phyloP scores from a whole-genome alignment of 108 stramenopile genomes.

The Fragilariopsis cylindrus region DNA sequence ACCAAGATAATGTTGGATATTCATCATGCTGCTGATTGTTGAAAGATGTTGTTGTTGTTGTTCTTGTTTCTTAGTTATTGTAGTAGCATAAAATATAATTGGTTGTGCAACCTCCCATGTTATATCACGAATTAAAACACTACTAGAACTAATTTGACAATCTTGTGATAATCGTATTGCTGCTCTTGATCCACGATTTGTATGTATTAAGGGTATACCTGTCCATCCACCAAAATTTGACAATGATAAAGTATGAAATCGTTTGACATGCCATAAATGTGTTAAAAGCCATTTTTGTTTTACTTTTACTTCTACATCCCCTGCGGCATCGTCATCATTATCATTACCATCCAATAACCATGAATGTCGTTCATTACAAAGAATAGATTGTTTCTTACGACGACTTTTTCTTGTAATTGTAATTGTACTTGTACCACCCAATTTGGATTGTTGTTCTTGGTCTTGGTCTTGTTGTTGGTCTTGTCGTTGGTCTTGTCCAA shows the following conservation, averaged over 20 bases:
- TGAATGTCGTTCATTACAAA: slow-evolving; percentile 22
- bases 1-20: too few species aligned
- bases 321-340: background rate
- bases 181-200: slow-evolving; percentile 74
- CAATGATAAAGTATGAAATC: slow-evolving; percentile 65
- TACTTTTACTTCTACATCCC: background rate
- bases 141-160: background rate
- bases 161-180: slow-evolving; percentile 54
- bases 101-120: background rate
- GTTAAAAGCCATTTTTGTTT: slow-evolving; percentile 66
- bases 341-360: slow-evolving; percentile 24
- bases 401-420: slow-evolving; percentile 23
- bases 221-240: slow-evolving; percentile 44
- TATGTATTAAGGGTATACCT: slow-evolving; percentile 76
- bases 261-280: slow-evolving; percentile 85
- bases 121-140: slow-evolving; percentile 56
- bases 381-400: slow-evolving; percentile 16
- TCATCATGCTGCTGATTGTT: background rate
- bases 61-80: background rate
- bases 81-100: background rate
- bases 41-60: background rate
- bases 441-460: too few species aligned
- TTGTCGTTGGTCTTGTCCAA: background rate
- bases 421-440: too few species aligned
- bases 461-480: background rate